Percentiles rank a stretch among this genome's conserved stretches.
phyloP scores from a whole-genome alignment of 768 basidiomycete species.

The Nidularia sp. region DNA sequence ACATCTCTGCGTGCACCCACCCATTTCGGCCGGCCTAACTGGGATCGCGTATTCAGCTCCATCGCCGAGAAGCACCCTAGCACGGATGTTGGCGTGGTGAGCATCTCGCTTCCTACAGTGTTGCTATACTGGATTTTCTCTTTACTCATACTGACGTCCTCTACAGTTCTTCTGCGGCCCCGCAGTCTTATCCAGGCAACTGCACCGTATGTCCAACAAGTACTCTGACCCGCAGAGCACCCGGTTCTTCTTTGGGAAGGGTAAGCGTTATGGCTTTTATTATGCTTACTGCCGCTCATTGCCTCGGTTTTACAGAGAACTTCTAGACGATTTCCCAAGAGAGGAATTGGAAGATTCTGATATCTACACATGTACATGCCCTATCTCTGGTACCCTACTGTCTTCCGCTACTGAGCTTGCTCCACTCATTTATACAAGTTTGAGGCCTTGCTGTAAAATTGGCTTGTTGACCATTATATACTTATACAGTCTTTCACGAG shows the following conservation, averaged over 20 bases:
- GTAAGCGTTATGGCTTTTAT: constrained; percentile 23
- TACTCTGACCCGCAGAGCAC: constrained; percentile 77
- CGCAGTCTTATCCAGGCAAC: constrained; percentile 56
- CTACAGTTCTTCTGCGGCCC: constrained; percentile 85
- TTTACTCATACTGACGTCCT: background rate
- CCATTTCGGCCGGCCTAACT: constrained; percentile 89
- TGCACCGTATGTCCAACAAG: constrained; percentile 82
- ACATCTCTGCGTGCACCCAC: constrained; percentile 88
- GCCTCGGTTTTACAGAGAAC: constrained; percentile 20
- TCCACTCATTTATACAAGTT: background rate
- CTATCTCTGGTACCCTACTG: background rate
- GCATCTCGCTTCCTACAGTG: constrained; percentile 12
- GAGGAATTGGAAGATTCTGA: background rate
- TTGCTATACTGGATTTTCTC: too few species aligned
- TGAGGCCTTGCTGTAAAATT: too few species aligned
- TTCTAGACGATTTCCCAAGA: constrained; percentile 16
- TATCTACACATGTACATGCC: background rate
- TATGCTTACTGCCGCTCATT: background rate
- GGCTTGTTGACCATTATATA: too few species aligned
- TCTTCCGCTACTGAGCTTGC: background rate
- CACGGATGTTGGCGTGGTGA: constrained; percentile 85
- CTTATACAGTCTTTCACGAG: too few species aligned
- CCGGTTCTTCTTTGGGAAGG: constrained; percentile 89
- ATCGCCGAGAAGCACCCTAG: constrained; percentile 81
- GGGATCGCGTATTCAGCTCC: constrained; percentile 70